Conservation (phyloP, 108 stramenopile species). For the Epithemia pelagica region DNA sequence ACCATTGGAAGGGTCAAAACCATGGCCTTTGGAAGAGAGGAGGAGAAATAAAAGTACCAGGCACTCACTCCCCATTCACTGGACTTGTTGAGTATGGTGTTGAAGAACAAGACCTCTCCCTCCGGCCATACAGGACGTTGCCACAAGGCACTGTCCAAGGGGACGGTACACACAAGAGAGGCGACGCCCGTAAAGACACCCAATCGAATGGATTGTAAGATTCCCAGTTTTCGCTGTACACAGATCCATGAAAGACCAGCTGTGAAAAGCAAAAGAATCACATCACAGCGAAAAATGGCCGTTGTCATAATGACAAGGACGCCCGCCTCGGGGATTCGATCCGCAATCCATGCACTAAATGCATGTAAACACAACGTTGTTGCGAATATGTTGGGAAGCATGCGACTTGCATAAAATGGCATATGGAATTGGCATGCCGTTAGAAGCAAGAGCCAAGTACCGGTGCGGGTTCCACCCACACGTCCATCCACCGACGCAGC, state of each 20-base stretch:
- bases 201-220: conserved; percentile 47
- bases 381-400: conserved; percentile 96
- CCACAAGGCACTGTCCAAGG: conserved; percentile 88
- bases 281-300: conserved; percentile 91
- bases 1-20: conserved; percentile 59
- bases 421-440: conserved; percentile 91
- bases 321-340: conserved; percentile 33
- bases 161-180: conserved; percentile 64
- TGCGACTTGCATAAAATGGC: conserved; percentile 90
- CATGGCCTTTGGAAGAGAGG: conserved; percentile 81
- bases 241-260: conserved; percentile 62
- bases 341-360: conserved; percentile 64
- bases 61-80: conserved; percentile 91
- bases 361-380: conserved; percentile 58
- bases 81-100: conserved; percentile 91
- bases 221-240: conserved; percentile 39
- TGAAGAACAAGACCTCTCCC: conserved; percentile 94
- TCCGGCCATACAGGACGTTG: conserved; percentile 93
- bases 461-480: conserved; percentile 15
- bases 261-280: conserved; percentile 78
- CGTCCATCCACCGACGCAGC: conserved; percentile 32
- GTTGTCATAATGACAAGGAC: conserved; percentile 66
- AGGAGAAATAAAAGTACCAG: conserved; percentile 89
- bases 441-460: conserved; percentile 55
- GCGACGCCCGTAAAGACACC: conserved; percentile 57